Evolutionary conservation across 768 basidiomycete genomes (phyloP), one percentile per base, ranked within the genome.

Genomic region (Krasilnikovozyma curviuscula): DNA sequence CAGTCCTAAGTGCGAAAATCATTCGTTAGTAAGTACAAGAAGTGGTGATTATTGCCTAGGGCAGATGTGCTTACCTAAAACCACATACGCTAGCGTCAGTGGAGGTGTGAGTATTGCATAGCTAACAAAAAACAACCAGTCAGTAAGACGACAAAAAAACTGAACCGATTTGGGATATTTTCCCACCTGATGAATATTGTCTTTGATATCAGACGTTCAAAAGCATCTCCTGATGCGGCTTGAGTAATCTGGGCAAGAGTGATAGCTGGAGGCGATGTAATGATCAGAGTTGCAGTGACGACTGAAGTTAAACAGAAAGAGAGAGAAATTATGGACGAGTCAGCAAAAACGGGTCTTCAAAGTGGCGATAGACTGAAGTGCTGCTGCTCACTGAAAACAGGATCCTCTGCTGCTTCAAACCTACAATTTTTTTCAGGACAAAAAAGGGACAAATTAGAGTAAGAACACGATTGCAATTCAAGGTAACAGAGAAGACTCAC

Each of bases 181-280:
- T n/a, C n/a, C n/a, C n/a, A 95, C 2, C 79, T 73, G 84, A 85
- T 88, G 62, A 86, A 86, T 50, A 95, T 83, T 0, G 89, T 95
- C 45, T 83, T 73, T 51, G 77, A 79, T 62, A 93, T 81, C 30
- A 95, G 71, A 1, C 85, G 71, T 66, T 95, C 91, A 60, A 97
- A 95, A 0, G 83, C 78, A 57, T 83, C 83, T 3, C 83, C 82
- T 0, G 69, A 79, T 2, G 79, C 81, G 58, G 81, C 79, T 61
- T 84, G 81, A 1, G 85, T 84, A 57, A 88, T 83, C 70, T 82
- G 77, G 2, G 77, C 75, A 23, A 78, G 69, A 18, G 77, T 78
- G 59, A 78, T 60, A 10, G 50, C 50, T 3, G 50, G 50, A 16
- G 50, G 50, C 7, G 45, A 47, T 25, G 66, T 67, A 23, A 93